Evolutionary conservation across 345 rosid species (phyloP).

Genomic region (Physaria fendleri): DNA sequence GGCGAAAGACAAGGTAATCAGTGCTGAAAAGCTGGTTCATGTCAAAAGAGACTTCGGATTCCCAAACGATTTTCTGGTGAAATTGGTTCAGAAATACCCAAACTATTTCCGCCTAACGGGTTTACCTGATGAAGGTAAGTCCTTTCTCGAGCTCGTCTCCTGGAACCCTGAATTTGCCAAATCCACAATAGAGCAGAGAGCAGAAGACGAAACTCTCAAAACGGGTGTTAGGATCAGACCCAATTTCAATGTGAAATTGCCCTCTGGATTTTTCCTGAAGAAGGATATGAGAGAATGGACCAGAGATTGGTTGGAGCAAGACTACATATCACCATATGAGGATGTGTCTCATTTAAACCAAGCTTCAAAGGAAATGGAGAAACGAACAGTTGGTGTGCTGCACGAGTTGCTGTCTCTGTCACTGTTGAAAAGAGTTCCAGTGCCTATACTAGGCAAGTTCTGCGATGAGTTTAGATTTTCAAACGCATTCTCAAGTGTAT

Average conservation of each 20-base stretch:
- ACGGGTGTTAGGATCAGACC: conserved; percentile 61
- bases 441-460: conserved; percentile 80
- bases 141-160: conserved; percentile 55
- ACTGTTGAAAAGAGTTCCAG: conserved; percentile 66
- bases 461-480: conserved; percentile 68
- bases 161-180: conserved; percentile 64
- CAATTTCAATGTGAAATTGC: conserved; percentile 59
- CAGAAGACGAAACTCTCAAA: conserved; percentile 45
- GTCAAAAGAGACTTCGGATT: conserved; percentile 91
- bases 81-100: conserved; percentile 54
- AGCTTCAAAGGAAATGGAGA: conserved; percentile 80
- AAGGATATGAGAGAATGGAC: conserved; percentile 97
- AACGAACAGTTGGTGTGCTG: conserved; percentile 69
- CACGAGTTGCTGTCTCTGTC: conserved; percentile 86
- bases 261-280: conserved; percentile 57
- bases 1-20: conserved; percentile 56
- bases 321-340: conserved; percentile 68
- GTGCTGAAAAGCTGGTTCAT: conserved; percentile 60
- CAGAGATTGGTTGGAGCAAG: conserved; percentile 82
- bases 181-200: conserved; percentile 51
- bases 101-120: conserved; percentile 58
- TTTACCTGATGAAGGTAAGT: conserved; percentile 50
- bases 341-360: conserved; percentile 65
- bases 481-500: conserved; percentile 60
- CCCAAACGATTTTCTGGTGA: conserved; percentile 63